phyloP scores from a whole-genome alignment of 495 filamentous ascomycete genomes.

The Glonium stellatum region DNA sequence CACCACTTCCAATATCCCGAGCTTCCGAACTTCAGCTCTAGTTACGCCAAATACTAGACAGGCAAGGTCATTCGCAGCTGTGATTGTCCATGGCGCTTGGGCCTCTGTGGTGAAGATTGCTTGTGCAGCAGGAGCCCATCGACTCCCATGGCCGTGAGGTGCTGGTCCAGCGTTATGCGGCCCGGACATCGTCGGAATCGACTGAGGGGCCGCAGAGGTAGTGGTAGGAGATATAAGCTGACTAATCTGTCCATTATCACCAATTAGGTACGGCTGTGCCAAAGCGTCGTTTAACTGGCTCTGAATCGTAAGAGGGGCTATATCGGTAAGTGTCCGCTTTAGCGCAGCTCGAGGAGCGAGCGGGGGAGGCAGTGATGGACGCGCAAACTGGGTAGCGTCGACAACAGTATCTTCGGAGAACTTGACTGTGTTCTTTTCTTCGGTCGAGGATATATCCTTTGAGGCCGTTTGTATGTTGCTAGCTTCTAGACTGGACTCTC shows the following conservation, averaged over 20 bases:
- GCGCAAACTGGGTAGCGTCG: background rate
- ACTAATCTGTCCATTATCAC: slow-evolving; percentile 32
- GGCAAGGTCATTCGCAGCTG: slow-evolving; percentile 94
- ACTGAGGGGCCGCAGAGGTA: slow-evolving; percentile 30
- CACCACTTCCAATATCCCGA: slow-evolving; percentile 93
- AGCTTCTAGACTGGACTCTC: background rate
- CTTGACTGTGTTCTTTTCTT: background rate
- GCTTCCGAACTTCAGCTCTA: slow-evolving; percentile 82
- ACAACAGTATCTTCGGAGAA: background rate
- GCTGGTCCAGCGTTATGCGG: slow-evolving; percentile 21
- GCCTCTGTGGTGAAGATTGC: slow-evolving; percentile 94
- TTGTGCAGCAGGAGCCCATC: slow-evolving; percentile 86
- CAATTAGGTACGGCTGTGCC: slow-evolving; percentile 64
- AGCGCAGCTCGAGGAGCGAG: slow-evolving; percentile 59
- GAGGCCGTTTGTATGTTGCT: background rate
- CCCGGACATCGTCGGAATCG: slow-evolving; percentile 4
- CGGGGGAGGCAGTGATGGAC: slow-evolving; percentile 12
- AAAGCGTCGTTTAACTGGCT: slow-evolving; percentile 81
- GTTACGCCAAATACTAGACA: slow-evolving; percentile 95
- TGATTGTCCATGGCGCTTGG: slow-evolving; percentile 83
- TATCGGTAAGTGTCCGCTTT: slow-evolving; percentile 84
- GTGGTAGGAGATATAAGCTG: slow-evolving; percentile 42
- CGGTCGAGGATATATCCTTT: background rate
- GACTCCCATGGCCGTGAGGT: slow-evolving; percentile 65
- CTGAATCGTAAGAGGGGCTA: slow-evolving; percentile 61